phyloP scores from a whole-genome alignment of 75 land plant genomes.

The Azolla pinnata region DNA sequence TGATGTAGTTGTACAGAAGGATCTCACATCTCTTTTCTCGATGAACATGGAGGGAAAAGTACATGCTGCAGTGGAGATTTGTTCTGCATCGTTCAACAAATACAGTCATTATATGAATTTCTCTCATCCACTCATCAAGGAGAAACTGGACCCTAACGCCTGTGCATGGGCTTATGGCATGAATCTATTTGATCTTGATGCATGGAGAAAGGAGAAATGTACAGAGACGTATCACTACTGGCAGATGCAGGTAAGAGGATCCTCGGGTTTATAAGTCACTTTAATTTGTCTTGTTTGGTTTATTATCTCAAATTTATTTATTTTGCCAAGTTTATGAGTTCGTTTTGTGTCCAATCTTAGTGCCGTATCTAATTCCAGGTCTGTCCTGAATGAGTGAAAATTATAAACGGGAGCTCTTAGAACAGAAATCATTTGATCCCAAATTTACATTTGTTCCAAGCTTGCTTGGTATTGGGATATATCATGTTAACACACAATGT shows the following conservation, averaged over 20 bases:
- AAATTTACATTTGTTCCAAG: too few relatives aligned
- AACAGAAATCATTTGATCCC: too few relatives aligned
- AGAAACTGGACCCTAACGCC: slow-evolving; percentile 17
- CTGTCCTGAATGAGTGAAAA: too few relatives aligned
- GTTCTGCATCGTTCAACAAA: slow-evolving; percentile 25
- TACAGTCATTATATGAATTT: slow-evolving; percentile 27
- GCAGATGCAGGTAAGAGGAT: slow-evolving; percentile 15
- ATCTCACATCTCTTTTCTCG: slow-evolving; percentile 21
- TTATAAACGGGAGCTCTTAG: too few relatives aligned
- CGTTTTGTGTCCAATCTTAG: too few relatives aligned
- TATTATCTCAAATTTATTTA: too few relatives aligned
- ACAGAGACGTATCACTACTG: slow-evolving; percentile 30
- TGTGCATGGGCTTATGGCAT: slow-evolving; percentile 37
- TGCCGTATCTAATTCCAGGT: too few relatives aligned
- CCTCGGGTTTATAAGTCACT: too few relatives aligned
- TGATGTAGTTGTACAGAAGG: slow-evolving; percentile 27
- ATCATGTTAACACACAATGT: too few relatives aligned
- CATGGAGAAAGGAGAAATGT: slow-evolving; percentile 22
- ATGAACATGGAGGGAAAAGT: slow-evolving; percentile 31
- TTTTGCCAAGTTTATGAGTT: too few relatives aligned
- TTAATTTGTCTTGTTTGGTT: too few relatives aligned
- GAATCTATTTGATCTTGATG: slow-evolving; percentile 28
- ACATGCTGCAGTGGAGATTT: slow-evolving; percentile 29
- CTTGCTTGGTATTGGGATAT: too few relatives aligned
- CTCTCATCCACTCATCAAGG: slow-evolving; percentile 19